Evolutionary conservation across 2,329 filamentous ascomycete genomes (phyloP).

Genomic region (Verticillium klebahnii): DNA sequence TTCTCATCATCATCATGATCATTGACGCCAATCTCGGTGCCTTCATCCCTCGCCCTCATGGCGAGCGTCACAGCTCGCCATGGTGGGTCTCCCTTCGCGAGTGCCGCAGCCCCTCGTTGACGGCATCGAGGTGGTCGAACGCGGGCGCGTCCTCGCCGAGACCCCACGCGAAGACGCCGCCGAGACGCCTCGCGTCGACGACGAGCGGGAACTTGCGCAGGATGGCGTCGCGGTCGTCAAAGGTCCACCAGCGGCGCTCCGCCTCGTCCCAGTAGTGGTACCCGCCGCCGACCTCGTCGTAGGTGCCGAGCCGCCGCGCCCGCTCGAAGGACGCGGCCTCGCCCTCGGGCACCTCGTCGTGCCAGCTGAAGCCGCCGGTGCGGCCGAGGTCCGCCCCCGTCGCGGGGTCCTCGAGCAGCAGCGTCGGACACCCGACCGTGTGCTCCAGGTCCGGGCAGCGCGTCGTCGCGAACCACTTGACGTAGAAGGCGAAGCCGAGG

Average conservation of each 20-base stretch:
- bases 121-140: slow-evolving; percentile 34
- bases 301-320: slow-evolving; percentile 47
- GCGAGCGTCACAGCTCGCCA: neutral
- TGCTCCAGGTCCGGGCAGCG: slow-evolving; percentile 32
- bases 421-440: slow-evolving; percentile 51
- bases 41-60: neutral
- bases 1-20: no score
- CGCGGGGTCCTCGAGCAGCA: slow-evolving; percentile 51
- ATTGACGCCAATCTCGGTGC: no score
- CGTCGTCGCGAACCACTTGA: slow-evolving; percentile 57
- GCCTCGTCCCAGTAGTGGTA: slow-evolving; percentile 63
- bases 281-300: slow-evolving; percentile 56
- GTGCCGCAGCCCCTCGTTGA: slow-evolving; percentile 18
- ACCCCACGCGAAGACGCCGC: slow-evolving; percentile 73
- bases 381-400: slow-evolving; percentile 54
- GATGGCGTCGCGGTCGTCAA: slow-evolving; percentile 61
- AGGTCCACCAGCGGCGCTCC: slow-evolving; percentile 66
- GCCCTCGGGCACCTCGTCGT: slow-evolving; percentile 47
- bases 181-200: slow-evolving; percentile 50
- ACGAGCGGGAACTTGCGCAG: slow-evolving; percentile 57
- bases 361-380: slow-evolving; percentile 57
- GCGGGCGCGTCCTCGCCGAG: slow-evolving; percentile 60
- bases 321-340: slow-evolving; percentile 52
- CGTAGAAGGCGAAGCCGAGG: slow-evolving; percentile 63
- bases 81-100: neutral